Base-by-base conservation (phyloP, 1,139 yeast species). In the Wickerhamomyces sp. region DNA sequence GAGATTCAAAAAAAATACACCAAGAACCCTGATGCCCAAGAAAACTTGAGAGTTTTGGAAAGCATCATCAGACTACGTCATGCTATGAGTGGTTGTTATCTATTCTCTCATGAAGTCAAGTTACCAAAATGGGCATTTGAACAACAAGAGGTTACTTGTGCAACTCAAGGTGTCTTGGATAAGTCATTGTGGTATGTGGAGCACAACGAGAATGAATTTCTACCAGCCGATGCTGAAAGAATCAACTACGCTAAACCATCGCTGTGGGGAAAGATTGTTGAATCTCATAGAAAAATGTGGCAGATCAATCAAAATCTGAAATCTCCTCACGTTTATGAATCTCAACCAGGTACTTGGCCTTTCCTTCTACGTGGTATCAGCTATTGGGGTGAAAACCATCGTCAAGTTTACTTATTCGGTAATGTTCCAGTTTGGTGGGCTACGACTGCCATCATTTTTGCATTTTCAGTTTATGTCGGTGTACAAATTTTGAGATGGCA, bases 121-220 rank as follows among this genome's bases (percentile, higher is more conserved):
- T 76, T 92, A 52, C 98, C 98, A 43, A 82, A 81, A 43, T 92
- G 97, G 97, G 98, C 92, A 4, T 89, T 84, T 56, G 94, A 84
- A 53, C 98, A 94, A 67, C 97, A 88, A 64, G 99, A 92, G 68
- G 98, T 94, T 36, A 81, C 96, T 10, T 78, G 96, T 64, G 94
- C 97, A 37, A 70, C 78, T 37, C 87, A 80, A 55, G 97, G 97
- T 59, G 73, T 76, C 45, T 67, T 80, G 51, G 76, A 79, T 31
- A 78, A 86, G 61, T 75, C 89, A 37, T 68, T 83, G 50, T 94
- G 97, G 97, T 85, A 84, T 62, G 69, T 94, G 55, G 99, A 94
- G 67, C 75, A 81, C 45, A 90, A 89, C 62, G 65, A 58, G 37
- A 81, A 81, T 54, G 55, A 59, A 38, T 65, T 63, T 44, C 48